phyloP scores from a whole-genome alignment of 257 asterid genomes.

The Solanum appendiculatum region DNA sequence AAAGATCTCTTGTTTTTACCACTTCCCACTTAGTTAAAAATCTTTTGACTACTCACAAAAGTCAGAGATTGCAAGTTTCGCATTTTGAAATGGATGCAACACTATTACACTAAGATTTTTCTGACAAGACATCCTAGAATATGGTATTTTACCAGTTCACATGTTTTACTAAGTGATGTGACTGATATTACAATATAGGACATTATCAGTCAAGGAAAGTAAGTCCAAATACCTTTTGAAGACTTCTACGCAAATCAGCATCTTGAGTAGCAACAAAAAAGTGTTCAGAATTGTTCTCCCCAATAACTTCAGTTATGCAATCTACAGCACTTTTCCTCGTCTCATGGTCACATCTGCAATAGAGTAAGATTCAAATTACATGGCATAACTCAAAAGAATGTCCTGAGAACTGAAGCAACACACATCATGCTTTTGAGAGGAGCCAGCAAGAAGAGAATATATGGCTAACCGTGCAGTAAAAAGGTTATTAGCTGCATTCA shows the following conservation, averaged over 20 bases:
- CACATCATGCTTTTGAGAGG: neutral
- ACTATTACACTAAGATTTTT: neutral
- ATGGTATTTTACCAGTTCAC: neutral
- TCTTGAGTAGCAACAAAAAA: slow-evolving; percentile 93
- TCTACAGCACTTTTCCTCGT: slow-evolving; percentile 54
- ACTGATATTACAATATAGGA: neutral
- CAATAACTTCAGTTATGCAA: slow-evolving; percentile 72
- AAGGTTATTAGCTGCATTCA: slow-evolving; percentile 57
- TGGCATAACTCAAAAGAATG: slow-evolving; percentile 1
- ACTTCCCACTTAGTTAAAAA: neutral
- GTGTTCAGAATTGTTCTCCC: slow-evolving; percentile 66
- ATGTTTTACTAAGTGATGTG: neutral
- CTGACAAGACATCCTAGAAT: neutral
- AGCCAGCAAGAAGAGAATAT: neutral
- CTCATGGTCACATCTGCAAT: slow-evolving; percentile 80
- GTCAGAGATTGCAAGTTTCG: neutral
- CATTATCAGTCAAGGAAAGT: neutral
- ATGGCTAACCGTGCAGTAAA: slow-evolving; percentile 50
- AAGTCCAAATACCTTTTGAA: slow-evolving; percentile 53
- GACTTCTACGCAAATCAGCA: slow-evolving; percentile 56
- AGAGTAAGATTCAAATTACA: neutral
- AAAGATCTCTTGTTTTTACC: neutral
- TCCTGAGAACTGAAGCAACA: neutral
- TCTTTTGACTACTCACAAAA: neutral
- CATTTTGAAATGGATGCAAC: neutral